Evolutionary conservation across 2,329 filamentous ascomycete genomes (phyloP).

Genomic region (Calonectria leucothoes): DNA sequence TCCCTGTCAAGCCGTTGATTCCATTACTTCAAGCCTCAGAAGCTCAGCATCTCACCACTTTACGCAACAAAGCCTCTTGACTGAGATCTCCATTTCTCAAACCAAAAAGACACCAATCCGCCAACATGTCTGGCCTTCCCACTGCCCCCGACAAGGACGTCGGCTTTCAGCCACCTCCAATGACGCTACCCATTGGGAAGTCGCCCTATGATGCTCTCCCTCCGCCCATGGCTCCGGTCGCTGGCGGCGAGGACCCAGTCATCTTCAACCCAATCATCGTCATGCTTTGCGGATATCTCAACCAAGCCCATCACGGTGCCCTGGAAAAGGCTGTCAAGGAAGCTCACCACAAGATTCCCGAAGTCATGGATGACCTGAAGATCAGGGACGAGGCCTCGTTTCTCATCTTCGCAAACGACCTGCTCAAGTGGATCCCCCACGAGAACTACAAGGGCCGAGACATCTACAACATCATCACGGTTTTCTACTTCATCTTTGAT

Average conservation of each 20-base stretch:
- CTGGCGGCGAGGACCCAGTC: constrained; percentile 12
- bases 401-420: constrained; percentile 41
- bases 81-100: background rate
- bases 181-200: background rate
- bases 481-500: constrained; percentile 55
- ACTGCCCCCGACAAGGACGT: constrained; percentile 35
- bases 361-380: constrained; percentile 36
- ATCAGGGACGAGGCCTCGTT: constrained; percentile 36
- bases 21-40: background rate
- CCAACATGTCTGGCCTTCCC: constrained; percentile 37
- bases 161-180: constrained; percentile 37
- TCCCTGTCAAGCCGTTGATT: background rate
- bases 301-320: constrained; percentile 13
- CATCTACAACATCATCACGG: constrained; percentile 50
- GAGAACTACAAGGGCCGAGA: constrained; percentile 49
- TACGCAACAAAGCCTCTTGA: background rate
- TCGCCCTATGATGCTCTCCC: background rate
- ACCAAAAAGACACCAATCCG: background rate
- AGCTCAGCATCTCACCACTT: background rate
- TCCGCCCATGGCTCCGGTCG: constrained; percentile 3
- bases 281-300: constrained; percentile 33
- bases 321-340: constrained; percentile 26
- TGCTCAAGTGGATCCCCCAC: constrained; percentile 51
- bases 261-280: constrained; percentile 38
- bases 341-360: constrained; percentile 30